These are phyloP conservation scores for Xanthoconium purpureum DNA, from an alignment of 768 basidiomycete genomes.

Conservation along the genomic window DNA sequence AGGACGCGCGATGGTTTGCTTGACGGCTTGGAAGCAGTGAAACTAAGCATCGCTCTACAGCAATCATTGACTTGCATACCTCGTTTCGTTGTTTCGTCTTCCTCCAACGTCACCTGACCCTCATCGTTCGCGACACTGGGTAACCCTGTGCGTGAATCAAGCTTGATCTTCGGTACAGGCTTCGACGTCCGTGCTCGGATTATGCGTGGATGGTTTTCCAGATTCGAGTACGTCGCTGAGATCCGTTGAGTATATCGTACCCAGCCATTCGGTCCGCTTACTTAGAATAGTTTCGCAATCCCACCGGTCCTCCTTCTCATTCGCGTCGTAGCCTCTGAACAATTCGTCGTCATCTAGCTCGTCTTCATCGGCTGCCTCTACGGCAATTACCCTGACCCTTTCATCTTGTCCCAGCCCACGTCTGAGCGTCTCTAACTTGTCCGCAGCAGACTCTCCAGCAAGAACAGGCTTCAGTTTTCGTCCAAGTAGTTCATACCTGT, in stretches of 20 bases:
- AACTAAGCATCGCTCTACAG: neutral
- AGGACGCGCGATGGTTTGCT: constrained; percentile 60
- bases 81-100: constrained; percentile 21
- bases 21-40: constrained; percentile 3
- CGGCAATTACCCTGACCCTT: constrained; percentile 45
- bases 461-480: constrained; percentile 80
- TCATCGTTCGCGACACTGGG: constrained; percentile 48
- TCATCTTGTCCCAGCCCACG: constrained; percentile 72
- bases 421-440: constrained; percentile 80
- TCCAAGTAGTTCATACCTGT: constrained; percentile 86
- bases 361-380: constrained; percentile 45
- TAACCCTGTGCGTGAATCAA: constrained; percentile 77
- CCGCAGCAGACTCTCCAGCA: constrained; percentile 65
- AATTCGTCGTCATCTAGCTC: constrained; percentile 45
- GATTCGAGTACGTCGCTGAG: constrained; percentile 90
- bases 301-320: constrained; percentile 75
- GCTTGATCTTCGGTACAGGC: constrained; percentile 57
- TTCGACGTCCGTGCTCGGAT: constrained; percentile 64
- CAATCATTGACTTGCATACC: constrained; percentile 20
- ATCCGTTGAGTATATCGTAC: constrained; percentile 7
- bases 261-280: constrained; percentile 38
- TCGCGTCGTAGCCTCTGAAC: constrained; percentile 35
- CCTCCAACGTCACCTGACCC: constrained; percentile 17
- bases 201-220: constrained; percentile 93
- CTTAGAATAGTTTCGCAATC: constrained; percentile 96